phyloP scores from a whole-genome alignment of 495 filamentous ascomycete genomes.

The Aspergillus asperescens region DNA sequence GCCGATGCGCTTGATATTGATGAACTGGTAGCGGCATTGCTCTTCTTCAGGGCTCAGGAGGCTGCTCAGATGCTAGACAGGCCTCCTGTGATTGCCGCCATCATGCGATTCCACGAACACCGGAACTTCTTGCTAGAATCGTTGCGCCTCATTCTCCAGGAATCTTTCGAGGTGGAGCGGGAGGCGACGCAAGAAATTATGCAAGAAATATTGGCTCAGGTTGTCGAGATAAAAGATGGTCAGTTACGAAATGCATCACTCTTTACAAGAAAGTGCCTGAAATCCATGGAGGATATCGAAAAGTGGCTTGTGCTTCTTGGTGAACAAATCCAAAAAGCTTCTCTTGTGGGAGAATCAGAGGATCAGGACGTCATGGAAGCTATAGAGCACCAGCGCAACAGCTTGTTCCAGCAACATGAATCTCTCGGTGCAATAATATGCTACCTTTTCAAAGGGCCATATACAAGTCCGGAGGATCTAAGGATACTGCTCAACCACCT shows the following conservation, averaged over 20 bases:
- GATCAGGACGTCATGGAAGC: constrained; percentile 60
- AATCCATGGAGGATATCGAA: constrained; percentile 67
- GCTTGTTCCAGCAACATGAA: constrained; percentile 81
- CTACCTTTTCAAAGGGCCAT: constrained; percentile 68
- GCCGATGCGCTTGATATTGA: constrained; percentile 87
- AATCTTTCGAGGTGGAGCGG: constrained; percentile 55
- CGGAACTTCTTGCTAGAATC: constrained; percentile 76
- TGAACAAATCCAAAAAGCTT: constrained; percentile 65
- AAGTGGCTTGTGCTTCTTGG: constrained; percentile 63
- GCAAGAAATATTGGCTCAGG: constrained; percentile 35
- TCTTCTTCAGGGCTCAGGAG: constrained; percentile 64
- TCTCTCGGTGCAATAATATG: constrained; percentile 70
- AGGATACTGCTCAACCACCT: constrained; percentile 58
- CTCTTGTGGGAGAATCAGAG: constrained; percentile 58
- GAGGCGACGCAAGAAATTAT: constrained; percentile 38
- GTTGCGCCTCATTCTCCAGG: constrained; percentile 66
- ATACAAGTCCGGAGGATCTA: constrained; percentile 66
- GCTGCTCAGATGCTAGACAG: constrained; percentile 61
- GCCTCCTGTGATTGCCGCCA: constrained; percentile 61
- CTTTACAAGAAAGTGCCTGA: constrained; percentile 64
- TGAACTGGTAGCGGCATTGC: constrained; percentile 71
- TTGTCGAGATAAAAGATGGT: constrained; percentile 44
- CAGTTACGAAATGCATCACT: constrained; percentile 41
- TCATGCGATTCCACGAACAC: constrained; percentile 79
- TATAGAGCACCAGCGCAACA: constrained; percentile 64